Evolutionary conservation across 192 early-diverging fungal genomes (phyloP), one percentile per base, ranked within the genome.

Genomic region (Gamsiella multidivaricata): DNA sequence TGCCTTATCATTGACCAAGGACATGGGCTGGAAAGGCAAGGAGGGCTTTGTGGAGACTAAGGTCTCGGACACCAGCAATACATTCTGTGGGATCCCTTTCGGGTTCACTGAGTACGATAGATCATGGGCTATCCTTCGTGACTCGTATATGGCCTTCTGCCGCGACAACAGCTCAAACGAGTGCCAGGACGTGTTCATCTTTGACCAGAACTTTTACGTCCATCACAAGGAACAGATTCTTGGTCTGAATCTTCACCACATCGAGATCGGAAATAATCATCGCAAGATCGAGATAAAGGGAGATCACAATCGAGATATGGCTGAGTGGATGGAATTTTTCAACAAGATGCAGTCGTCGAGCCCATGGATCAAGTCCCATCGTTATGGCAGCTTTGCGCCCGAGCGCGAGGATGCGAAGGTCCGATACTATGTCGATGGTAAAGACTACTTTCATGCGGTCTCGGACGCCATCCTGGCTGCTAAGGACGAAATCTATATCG

Each of bases 21-120:
- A 92, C 50, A 91, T 92, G 81, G 90, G 92, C 45, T 94, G 93
- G 93, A 94, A 94, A 65, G 93, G 93, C 47, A 94, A 94, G 55
- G 93, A 94, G 64, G 91, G 88, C 14, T 89, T 88, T 53, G 69
- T 93, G 57, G 90, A 90, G 47, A 86, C 87, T n/a, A 88, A 87
- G 28, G 82, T 88, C 26, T 86, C 88, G 47, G 86, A 86, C 57
- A 83, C 78, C 10, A 74, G 58, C 3, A 82, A 80, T 8, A 73
- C 83, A 25, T 83, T 87, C 31, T 85, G 81, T 46, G 70, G 45
- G 5, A 46, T 46, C 17, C 45, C 45, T 9, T 5, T 46, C 45
- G n/a, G 78, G 9, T 54, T 70, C 23, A 49, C 45, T 9, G 61
- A 42, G 18, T 23, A 60, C 34, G 42, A 55, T 28, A 46, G 63